Evolutionary conservation across 371 early-diverging fungal genomes (phyloP).

Genomic region (Rhizopus arrhizus): DNA sequence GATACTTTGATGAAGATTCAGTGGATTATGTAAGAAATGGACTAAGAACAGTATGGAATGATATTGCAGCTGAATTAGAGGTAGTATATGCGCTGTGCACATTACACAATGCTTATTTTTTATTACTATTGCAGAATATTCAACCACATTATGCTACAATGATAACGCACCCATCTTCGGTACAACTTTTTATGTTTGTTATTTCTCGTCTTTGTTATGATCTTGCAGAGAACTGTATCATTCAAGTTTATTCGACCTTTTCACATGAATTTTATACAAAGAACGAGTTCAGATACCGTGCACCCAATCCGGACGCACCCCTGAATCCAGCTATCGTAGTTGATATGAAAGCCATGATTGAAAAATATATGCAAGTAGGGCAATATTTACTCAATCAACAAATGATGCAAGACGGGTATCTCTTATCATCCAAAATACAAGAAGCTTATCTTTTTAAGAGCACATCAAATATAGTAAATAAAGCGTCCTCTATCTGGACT

Average conservation of each 20-base stretch:
- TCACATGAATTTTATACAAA: conserved; percentile 36
- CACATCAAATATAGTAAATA: not conserved
- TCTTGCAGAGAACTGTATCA: conserved; percentile 43
- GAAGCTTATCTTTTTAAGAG: conserved; percentile 24
- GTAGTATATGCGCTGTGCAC: conserved; percentile 19
- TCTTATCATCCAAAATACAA: conserved; percentile 25
- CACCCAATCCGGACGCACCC: conserved; percentile 5
- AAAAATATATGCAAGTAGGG: conserved; percentile 31
- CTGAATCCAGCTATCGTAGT: conserved; percentile 26
- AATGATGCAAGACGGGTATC: conserved; percentile 39
- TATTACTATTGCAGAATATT: not conserved
- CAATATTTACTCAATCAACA: conserved; percentile 39
- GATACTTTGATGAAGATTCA: conserved; percentile 33
- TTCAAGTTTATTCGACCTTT: conserved; percentile 42
- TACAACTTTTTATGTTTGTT: conserved; percentile 28
- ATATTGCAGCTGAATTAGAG: conserved; percentile 37
- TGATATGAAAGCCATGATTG: conserved; percentile 35
- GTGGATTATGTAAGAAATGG: conserved; percentile 24
- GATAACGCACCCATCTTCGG: too few species aligned
- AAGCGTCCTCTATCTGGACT: conserved; percentile 36
- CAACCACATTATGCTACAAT: not conserved
- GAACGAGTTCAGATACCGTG: not conserved
- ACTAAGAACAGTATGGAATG: conserved; percentile 41
- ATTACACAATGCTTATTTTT: not conserved
- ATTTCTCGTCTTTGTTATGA: conserved; percentile 58